Conservation (phyloP, 176 grass and related monocot species). For the Coix lacrymajobi region DNA sequence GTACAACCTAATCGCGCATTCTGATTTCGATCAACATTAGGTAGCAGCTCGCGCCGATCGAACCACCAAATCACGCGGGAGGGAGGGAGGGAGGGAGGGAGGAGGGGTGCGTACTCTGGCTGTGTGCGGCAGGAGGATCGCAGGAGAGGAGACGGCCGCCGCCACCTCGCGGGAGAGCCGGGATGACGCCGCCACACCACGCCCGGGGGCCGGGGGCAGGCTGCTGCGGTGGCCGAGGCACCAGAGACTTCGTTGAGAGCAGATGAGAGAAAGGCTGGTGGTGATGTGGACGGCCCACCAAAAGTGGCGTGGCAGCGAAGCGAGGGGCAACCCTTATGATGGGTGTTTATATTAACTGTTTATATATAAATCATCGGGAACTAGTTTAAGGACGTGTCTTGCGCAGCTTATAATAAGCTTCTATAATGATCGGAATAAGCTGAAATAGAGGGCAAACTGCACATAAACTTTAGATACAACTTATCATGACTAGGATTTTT, state of each 20-base stretch:
- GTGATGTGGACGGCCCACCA: background rate
- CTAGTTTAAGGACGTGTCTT: background rate
- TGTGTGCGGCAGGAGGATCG: background rate
- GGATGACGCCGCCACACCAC: background rate
- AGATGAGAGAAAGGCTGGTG: background rate
- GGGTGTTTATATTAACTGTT: too few relatives aligned
- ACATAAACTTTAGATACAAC: too few relatives aligned
- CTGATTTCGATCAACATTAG: background rate
- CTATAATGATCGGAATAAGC: background rate
- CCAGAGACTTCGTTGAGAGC: background rate
- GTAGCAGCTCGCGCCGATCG: background rate
- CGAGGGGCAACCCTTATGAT: background rate
- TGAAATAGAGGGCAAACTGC: background rate
- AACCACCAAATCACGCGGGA: background rate
- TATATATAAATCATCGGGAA: background rate
- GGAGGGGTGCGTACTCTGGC: background rate
- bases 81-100: too few relatives aligned
- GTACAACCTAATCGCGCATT: background rate
- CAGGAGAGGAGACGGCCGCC: background rate
- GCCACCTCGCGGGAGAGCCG: background rate
- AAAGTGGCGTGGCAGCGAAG: background rate
- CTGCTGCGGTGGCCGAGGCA: slow-evolving; percentile 6
- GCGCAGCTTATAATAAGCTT: background rate
- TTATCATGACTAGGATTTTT: too few relatives aligned
- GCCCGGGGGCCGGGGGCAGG: background rate